These are phyloP conservation scores for Picocystis sp. DNA, from an alignment of 163 green algal genomes.

Conservation along the genomic window DNA sequence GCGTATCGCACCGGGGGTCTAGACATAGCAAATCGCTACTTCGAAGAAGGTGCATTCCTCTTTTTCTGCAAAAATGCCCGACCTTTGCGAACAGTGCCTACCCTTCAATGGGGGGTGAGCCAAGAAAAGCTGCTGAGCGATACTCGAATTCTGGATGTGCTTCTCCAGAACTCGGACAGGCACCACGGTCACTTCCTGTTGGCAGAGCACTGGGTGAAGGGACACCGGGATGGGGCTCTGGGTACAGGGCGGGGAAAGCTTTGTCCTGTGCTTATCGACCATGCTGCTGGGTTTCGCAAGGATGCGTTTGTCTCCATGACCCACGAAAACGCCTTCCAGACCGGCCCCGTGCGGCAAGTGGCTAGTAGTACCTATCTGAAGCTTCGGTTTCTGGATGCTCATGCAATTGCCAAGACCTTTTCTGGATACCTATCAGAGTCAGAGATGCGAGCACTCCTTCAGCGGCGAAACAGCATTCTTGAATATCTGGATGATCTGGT, in stretches of 20 bases:
- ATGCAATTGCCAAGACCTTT: constrained; percentile 22
- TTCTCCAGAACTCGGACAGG: constrained; percentile 59
- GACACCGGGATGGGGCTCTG: background rate
- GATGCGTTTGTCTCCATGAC: constrained; percentile 26
- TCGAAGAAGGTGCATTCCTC: constrained; percentile 42
- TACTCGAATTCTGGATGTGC: constrained; percentile 53
- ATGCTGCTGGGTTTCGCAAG: constrained; percentile 50
- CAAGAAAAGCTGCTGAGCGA: constrained; percentile 33
- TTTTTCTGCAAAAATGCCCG: constrained; percentile 27
- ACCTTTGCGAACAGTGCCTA: constrained; percentile 11
- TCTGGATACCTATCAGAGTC: constrained; percentile 21
- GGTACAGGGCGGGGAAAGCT: constrained; percentile 7
- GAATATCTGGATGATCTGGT: constrained; percentile 48
- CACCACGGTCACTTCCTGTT: constrained; percentile 63
- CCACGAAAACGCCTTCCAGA: constrained; percentile 39
- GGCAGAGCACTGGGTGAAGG: constrained; percentile 45
- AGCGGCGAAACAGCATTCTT: constrained; percentile 34
- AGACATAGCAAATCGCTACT: constrained; percentile 19
- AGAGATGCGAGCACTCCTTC: constrained; percentile 37
- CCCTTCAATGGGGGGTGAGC: constrained; percentile 12
- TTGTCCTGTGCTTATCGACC: constrained; percentile 53
- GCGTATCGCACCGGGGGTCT: constrained; percentile 26
- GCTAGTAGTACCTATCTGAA: constrained; percentile 49
- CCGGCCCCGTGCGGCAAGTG: constrained; percentile 39
- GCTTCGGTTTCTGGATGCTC: constrained; percentile 48